Evolutionary conservation across 768 basidiomycete species (phyloP), one percentile per base, ranked within the genome.

Genomic region (Gelatoporia subvermispora): DNA sequence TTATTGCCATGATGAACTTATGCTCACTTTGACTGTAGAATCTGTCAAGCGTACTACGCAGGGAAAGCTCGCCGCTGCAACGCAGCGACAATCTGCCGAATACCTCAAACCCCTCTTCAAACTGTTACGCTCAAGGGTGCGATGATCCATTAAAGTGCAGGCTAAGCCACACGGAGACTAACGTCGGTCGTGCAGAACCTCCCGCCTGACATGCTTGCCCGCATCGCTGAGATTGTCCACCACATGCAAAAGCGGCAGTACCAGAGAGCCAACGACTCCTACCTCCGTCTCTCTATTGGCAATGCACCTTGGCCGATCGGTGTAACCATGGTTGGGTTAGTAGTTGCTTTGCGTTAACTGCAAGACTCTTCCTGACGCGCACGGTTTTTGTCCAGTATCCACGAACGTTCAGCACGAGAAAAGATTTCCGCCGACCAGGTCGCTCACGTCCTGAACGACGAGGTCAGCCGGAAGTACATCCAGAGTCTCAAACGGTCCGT

Each of bases 251-350:
- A 81, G 55, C 85, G 96, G 23, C 84, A 94, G 65, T 99, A 99
- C 58, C 93, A 97, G 65, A 79, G 75, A 47, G 95, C 96, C 2
- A 99, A 98, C 60, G 96, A 99, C 63, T 86, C 94, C 0, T 99
- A 99, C 65, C 81, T 99, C 20, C 87, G 96, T 7, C 73, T 99
- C 35, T 93, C 91, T 4, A 99, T 99, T 54, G 96, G 96, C 28
- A 99, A 96, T 60, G 95, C 96, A 0, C 94, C 96, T 2, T 99
- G 96, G 96, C 96, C 96, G 1, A 99, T 99, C 60, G 96, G 96
- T 37, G 96, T 99, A 8, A 99, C 96, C 52, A 95, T 95, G 88
- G 96, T 98, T 71, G 94, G 93, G 92, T 93, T 68, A 35, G 84
- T 74, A 10, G 28, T 7, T 31, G 13, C 28, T 5, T 31, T 31